These are phyloP conservation scores for sweet orange (Citrus sinensis) DNA, from an alignment of 345 rosid species.

Conservation along the genomic window DVS_A1.0 CM039162.1:4849501-4850000, in stretches of 20 bases:
- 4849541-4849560: too few relatives aligned
- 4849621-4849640: slow-evolving; percentile 2
- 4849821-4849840: slow-evolving; percentile 96
- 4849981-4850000: slow-evolving; percentile 49
- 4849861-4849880: slow-evolving; percentile 18
- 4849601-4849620: neutral
- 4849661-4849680: slow-evolving; percentile 66
- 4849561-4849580: too few relatives aligned
- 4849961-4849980: slow-evolving; percentile 81
- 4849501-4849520: too few relatives aligned
- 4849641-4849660: slow-evolving; percentile 78
- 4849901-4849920: too few relatives aligned
- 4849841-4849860: slow-evolving; percentile 87
- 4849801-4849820: slow-evolving; percentile 85
- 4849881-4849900: neutral
- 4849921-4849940: too few relatives aligned
- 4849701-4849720: slow-evolving; percentile 77
- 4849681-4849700: slow-evolving; percentile 78
- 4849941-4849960: neutral
- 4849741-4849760: slow-evolving; percentile 86
- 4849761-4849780: slow-evolving; percentile 87
- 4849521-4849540: too few relatives aligned
- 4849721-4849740: slow-evolving; percentile 84
- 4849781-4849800: slow-evolving; percentile 78
- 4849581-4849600: neutral